Evolutionary conservation across 805 yeast genomes (phyloP).

Genomic region (Lachancea sp.): DNA sequence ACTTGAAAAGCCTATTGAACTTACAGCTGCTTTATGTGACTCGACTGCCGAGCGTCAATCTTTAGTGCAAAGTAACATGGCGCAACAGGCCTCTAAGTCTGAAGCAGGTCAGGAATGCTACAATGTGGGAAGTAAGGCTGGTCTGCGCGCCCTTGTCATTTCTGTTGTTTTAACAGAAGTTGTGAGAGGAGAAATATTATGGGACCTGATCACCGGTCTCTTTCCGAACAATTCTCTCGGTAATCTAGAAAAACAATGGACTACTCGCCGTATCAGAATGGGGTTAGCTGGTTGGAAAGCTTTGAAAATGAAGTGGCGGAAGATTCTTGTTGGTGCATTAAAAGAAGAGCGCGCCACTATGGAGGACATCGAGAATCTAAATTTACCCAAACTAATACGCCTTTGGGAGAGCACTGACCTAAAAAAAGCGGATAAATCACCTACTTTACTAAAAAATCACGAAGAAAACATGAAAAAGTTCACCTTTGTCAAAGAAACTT

Average conservation of each 20-base stretch:
- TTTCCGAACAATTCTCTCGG: conserved; percentile 40
- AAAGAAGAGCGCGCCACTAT: conserved; percentile 46
- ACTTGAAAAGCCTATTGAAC: neutral
- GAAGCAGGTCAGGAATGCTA: conserved; percentile 5
- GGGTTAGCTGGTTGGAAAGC: conserved; percentile 54
- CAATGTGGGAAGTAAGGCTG: conserved; percentile 34
- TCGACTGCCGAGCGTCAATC: conserved; percentile 1
- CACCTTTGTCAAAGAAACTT: conserved; percentile 33
- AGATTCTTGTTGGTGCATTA: conserved; percentile 52
- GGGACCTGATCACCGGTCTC: conserved; percentile 50
- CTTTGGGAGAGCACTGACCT: conserved; percentile 59
- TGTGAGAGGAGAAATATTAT: conserved; percentile 54
- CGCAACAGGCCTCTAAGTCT: neutral
- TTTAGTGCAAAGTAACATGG: conserved; percentile 1
- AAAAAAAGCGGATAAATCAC: conserved; percentile 13
- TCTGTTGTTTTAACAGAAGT: conserved; percentile 64
- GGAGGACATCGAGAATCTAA: conserved; percentile 44
- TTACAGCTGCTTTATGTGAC: neutral
- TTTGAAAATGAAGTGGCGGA: conserved; percentile 57
- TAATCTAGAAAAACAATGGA: conserved; percentile 59
- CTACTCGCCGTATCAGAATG: conserved; percentile 45
- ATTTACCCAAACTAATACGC: conserved; percentile 46
- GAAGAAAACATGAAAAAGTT: conserved; percentile 45
- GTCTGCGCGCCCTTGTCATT: conserved; percentile 51
- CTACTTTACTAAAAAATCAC: conserved; percentile 4